Evolutionary conservation across 169 alveolate species (phyloP).

Genomic region (Cryptosporidium baileyi): DNA sequence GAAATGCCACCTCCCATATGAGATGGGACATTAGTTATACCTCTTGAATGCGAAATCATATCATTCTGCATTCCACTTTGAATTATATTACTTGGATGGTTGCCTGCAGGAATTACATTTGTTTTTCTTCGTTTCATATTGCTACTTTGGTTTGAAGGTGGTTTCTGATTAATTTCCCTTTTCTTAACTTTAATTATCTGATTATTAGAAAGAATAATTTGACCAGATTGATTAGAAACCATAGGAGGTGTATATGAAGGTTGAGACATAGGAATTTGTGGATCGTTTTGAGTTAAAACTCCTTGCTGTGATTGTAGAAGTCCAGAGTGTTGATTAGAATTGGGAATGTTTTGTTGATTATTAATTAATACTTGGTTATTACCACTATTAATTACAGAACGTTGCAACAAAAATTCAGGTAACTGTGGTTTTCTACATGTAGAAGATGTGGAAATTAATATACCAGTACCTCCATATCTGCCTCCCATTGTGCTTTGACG

Average conservation of each 20-base stretch:
- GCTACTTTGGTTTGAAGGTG: neutral
- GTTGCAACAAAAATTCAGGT: conserved; percentile 62
- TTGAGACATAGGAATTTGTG: no score
- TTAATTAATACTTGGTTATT: neutral
- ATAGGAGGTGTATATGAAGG: conserved; percentile 49
- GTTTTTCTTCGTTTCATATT: conserved; percentile 39
- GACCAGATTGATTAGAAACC: neutral
- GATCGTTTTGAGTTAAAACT: no score
- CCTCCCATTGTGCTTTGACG: conserved; percentile 71
- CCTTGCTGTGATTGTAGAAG: neutral
- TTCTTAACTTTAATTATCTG: conserved; percentile 47
- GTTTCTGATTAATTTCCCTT: conserved; percentile 44
- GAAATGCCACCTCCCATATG: conserved; percentile 6
- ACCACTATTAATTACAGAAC: conserved; percentile 12
- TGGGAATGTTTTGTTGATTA: neutral
- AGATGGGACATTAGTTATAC: neutral
- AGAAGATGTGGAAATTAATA: conserved; percentile 48
- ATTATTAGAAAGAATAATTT: neutral
- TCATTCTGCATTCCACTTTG: neutral
- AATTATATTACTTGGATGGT: neutral
- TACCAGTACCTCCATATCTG: conserved; percentile 68
- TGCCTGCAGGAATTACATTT: neutral
- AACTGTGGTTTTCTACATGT: conserved; percentile 67
- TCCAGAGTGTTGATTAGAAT: neutral
- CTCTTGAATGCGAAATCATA: no score